Percentiles rank a stretch among this genome's conserved stretches.
Conservation (phyloP, 2,329 filamentous ascomycete species). For the Helotiales sp. region DNA sequence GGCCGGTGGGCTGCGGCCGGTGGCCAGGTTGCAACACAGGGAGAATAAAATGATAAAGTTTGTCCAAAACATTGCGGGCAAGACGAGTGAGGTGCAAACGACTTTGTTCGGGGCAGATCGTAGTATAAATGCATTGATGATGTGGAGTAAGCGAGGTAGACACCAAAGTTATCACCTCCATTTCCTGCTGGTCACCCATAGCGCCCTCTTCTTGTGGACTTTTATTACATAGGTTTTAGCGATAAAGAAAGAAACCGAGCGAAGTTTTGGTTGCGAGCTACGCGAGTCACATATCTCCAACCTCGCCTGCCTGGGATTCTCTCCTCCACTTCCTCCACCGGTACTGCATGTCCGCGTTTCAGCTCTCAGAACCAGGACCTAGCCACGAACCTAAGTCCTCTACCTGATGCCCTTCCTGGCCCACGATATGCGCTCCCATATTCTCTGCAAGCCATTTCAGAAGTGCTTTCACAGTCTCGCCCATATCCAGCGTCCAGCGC, state of each 20-base stretch:
- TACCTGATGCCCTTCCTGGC: background rate
- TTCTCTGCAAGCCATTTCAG: constrained; percentile 1
- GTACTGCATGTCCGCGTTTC: background rate
- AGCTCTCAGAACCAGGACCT: background rate
- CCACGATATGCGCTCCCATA: background rate
- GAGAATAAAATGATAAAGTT: constrained; percentile 4
- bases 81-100: background rate
- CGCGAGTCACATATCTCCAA: background rate
- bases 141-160: constrained; percentile 6
- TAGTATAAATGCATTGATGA: constrained; percentile 1
- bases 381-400: background rate
- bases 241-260: background rate
- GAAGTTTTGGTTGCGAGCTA: background rate
- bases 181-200: background rate
- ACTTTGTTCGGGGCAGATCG: constrained; percentile 4
- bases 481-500: background rate
- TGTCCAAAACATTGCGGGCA: background rate
- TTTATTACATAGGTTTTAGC: background rate
- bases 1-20: background rate
- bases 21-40: background rate
- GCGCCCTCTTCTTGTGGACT: background rate
- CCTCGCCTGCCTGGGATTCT: background rate
- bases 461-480: constrained; percentile 3
- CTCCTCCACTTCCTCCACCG: no score
- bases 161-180: background rate